Conservation (phyloP, 2,329 filamentous ascomycete genomes). For the Colletotrichum higginsianum region DNA sequence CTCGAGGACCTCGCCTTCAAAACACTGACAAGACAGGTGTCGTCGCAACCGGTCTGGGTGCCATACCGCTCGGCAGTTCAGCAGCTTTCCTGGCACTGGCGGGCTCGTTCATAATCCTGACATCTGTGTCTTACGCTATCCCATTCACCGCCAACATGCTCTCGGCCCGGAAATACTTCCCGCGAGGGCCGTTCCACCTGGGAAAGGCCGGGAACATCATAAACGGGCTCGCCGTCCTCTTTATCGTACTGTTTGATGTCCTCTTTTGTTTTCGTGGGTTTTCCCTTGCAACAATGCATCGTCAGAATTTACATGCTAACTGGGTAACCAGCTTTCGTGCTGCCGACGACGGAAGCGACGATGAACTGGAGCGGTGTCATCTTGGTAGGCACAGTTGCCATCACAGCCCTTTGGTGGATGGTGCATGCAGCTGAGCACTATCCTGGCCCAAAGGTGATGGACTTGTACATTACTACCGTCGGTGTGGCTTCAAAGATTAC, state of each 20-base stretch:
- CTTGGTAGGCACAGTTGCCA: conserved; percentile 61
- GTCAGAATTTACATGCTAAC: background rate
- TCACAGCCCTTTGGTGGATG: conserved; percentile 67
- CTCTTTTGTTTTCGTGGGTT: conserved; percentile 73
- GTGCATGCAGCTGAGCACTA: conserved; percentile 63
- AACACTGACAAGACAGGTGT: conserved; percentile 48
- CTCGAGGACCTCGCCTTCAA: too few species aligned
- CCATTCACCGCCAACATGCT: conserved; percentile 66
- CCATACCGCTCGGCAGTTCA: conserved; percentile 68
- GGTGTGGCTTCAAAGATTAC: background rate
- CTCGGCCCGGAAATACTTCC: conserved; percentile 66
- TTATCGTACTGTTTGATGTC: conserved; percentile 70
- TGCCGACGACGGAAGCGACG: conserved; percentile 56
- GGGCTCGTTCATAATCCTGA: conserved; percentile 71
- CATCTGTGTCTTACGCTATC: conserved; percentile 68
- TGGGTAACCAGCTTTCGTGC: conserved; percentile 53
- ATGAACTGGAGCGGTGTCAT: conserved; percentile 72
- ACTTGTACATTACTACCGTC: conserved; percentile 58
- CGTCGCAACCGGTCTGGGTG: conserved; percentile 67
- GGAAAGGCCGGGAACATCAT: conserved; percentile 64
- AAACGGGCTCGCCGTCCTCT: conserved; percentile 64
- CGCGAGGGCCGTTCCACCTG: conserved; percentile 67
- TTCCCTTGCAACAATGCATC: background rate
- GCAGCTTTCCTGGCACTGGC: conserved; percentile 71
- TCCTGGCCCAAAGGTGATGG: conserved; percentile 64